A percentile compares a stretch with the other conserved stretches of the same genome.
Evolutionary conservation across 106 monocot genomes (phyloP).

Genomic region (Phalaenopsis equestris): DNA sequence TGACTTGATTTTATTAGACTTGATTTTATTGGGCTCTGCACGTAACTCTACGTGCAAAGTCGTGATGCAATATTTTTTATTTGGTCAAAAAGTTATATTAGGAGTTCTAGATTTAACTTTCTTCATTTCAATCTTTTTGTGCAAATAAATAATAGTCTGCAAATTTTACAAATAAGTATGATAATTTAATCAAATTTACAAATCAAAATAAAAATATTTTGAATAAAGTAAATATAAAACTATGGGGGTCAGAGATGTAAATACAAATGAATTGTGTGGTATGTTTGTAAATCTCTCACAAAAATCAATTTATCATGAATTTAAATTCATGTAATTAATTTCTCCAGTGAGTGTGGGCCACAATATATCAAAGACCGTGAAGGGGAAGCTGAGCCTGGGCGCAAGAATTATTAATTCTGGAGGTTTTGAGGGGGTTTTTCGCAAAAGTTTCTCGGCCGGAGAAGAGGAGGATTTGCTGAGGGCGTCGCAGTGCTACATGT

Average conservation of each 20-base stretch:
- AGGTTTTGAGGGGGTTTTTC: conserved; percentile 22
- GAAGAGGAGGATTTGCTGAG: conserved; percentile 31
- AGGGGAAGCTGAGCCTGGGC: conserved; percentile 34
- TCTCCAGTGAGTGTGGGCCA: conserved; percentile 25
- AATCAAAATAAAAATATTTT: no score
- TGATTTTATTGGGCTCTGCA: no score
- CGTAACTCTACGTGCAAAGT: no score
- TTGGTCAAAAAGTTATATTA: not conserved
- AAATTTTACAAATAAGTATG: not conserved
- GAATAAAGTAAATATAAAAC: no score
- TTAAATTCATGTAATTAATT: not conserved
- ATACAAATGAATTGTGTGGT: no score
- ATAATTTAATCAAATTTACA: not conserved
- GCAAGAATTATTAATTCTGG: conserved; percentile 23
- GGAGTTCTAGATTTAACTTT: no score
- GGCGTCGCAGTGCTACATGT: conserved; percentile 31
- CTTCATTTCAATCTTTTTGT: no score
- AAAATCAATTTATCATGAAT: not conserved
- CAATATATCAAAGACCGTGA: conserved; percentile 28
- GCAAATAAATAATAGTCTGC: not conserved
- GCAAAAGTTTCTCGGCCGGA: conserved; percentile 9
- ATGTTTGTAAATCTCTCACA: no score
- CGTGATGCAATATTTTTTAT: not conserved
- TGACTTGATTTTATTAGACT: no score
- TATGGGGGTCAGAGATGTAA: no score